Percentiles rank a stretch among this genome's conserved stretches.
These are phyloP conservation scores for Mrakiaceae sp. DNA, from an alignment of 1,284 basidiomycete species.

Conservation along the genomic window DNA sequence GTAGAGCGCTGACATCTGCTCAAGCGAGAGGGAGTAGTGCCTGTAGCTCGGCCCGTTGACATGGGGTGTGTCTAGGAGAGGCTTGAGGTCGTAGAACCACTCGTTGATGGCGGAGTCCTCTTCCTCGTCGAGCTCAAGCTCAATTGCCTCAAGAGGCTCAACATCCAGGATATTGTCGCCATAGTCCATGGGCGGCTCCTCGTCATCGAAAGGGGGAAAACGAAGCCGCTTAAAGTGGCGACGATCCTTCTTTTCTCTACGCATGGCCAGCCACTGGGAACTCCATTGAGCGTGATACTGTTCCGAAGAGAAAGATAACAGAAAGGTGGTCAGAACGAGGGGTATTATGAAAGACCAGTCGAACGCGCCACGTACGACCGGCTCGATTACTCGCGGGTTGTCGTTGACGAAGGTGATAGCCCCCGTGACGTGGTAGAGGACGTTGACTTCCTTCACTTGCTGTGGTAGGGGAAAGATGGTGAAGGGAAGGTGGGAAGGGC, in stretches of 20 bases:
- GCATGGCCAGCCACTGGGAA: slow-evolving; percentile 99
- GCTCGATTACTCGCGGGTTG: slow-evolving; percentile 90
- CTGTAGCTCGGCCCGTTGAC: slow-evolving; percentile 92
- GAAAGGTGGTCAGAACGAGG: not conserved
- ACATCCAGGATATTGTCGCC: slow-evolving; percentile 98
- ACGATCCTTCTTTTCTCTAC: slow-evolving; percentile 95
- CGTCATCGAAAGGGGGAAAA: slow-evolving; percentile 99
- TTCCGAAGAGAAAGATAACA: not conserved
- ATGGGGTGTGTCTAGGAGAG: slow-evolving; percentile 71
- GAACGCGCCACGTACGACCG: slow-evolving; percentile 41
- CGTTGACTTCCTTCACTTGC: slow-evolving; percentile 94
- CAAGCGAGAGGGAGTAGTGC: slow-evolving; percentile 82
- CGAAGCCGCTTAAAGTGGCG: slow-evolving; percentile 99
- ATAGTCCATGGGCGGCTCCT: slow-evolving; percentile 95
- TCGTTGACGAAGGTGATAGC: slow-evolving; percentile 99
- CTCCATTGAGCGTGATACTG: slow-evolving; percentile 97
- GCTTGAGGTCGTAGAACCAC: slow-evolving; percentile 98
- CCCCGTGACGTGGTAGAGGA: slow-evolving; percentile 97
- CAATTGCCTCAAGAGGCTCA: slow-evolving; percentile 95
- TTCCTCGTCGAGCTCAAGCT: slow-evolving; percentile 86
- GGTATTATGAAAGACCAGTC: not conserved
- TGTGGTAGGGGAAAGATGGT: slow-evolving; percentile 16
- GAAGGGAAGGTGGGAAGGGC: not conserved
- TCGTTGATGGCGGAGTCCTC: slow-evolving; percentile 92
- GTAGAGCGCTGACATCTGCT: slow-evolving; percentile 94